These are phyloP conservation scores for Curvularia verruculosa DNA, from an alignment of 2,329 filamentous ascomycete species.

Conservation along the genomic window DNA sequence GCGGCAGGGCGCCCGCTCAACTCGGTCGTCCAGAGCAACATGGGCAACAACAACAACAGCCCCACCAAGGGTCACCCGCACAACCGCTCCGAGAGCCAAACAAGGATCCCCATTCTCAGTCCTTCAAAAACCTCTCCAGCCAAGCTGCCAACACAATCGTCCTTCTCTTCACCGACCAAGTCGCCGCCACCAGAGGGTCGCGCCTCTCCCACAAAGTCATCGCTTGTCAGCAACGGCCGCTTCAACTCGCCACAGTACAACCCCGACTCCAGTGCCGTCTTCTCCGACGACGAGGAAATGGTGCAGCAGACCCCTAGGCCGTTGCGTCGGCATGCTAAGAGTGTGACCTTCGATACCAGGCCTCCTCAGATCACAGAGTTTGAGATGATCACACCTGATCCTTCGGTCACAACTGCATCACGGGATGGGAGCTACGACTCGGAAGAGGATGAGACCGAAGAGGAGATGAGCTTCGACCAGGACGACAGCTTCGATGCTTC, in stretches of 20 bases:
- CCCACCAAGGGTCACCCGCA: constrained; percentile 46
- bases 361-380: constrained; percentile 97
- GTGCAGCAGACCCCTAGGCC: constrained; percentile 66
- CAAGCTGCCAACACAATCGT: constrained; percentile 66
- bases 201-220: constrained; percentile 85
- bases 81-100: constrained; percentile 63
- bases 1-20: constrained; percentile 65
- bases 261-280: constrained; percentile 40
- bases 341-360: constrained; percentile 93
- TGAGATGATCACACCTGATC: constrained; percentile 94
- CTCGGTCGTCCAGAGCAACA: constrained; percentile 70
- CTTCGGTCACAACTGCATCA: constrained; percentile 88
- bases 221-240: constrained; percentile 70
- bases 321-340: constrained; percentile 87
- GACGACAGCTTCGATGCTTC: constrained; percentile 97
- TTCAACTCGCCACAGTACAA: constrained; percentile 56
- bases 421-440: constrained; percentile 93
- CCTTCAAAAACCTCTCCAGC: constrained; percentile 59
- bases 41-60: constrained; percentile 33
- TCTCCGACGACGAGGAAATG: constrained; percentile 59
- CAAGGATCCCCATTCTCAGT: constrained; percentile 63
- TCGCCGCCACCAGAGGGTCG: constrained; percentile 51
- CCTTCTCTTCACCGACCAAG: constrained; percentile 32
- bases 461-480: constrained; percentile 68
- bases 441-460: constrained; percentile 66